Percentiles rank a stretch among this genome's conserved stretches.
These are phyloP conservation scores for Melastoma malabathricum DNA, from an alignment of 345 rosid species.

Conservation along the genomic window DNA sequence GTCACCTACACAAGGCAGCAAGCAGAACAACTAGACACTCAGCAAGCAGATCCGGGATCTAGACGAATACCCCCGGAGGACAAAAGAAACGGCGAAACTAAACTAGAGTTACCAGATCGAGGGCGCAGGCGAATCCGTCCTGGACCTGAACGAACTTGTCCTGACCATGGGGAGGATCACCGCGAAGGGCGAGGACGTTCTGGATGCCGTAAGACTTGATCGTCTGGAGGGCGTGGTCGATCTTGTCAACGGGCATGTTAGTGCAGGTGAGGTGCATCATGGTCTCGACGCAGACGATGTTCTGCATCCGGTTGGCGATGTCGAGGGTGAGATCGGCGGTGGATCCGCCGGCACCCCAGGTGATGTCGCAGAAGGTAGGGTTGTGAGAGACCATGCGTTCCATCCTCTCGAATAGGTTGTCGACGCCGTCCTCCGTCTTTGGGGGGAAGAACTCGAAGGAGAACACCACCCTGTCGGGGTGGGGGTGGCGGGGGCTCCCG, in stretches of 20 bases:
- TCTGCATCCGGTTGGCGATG: conserved; percentile 95
- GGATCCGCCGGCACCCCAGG: conserved; percentile 99
- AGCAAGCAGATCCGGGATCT: neutral
- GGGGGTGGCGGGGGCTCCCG: neutral
- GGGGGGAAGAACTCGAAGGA: conserved; percentile 99
- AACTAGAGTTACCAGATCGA: conserved; percentile 44
- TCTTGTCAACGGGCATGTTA: conserved; percentile 92
- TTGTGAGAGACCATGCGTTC: conserved; percentile 84
- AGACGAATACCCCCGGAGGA: conserved; percentile 41
- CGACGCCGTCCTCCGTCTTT: conserved; percentile 93
- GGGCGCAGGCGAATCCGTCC: conserved; percentile 94
- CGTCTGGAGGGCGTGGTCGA: conserved; percentile 72
- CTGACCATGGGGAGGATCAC: conserved; percentile 96
- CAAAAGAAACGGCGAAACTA: neutral
- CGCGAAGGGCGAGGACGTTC: conserved; percentile 97
- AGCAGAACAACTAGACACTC: neutral
- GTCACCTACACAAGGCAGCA: conserved; percentile 33
- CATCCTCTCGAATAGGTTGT: conserved; percentile 92
- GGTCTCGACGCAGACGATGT: conserved; percentile 84
- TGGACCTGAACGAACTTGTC: conserved; percentile 88
- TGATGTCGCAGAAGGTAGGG: conserved; percentile 92
- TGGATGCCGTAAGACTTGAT: conserved; percentile 88
- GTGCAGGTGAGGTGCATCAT: conserved; percentile 99
- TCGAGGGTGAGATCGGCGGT: conserved; percentile 93
- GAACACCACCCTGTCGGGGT: conserved; percentile 45